Evolutionary conservation across 495 filamentous ascomycete genomes (phyloP).

Genomic region (Aeminium ludgeri): DNA sequence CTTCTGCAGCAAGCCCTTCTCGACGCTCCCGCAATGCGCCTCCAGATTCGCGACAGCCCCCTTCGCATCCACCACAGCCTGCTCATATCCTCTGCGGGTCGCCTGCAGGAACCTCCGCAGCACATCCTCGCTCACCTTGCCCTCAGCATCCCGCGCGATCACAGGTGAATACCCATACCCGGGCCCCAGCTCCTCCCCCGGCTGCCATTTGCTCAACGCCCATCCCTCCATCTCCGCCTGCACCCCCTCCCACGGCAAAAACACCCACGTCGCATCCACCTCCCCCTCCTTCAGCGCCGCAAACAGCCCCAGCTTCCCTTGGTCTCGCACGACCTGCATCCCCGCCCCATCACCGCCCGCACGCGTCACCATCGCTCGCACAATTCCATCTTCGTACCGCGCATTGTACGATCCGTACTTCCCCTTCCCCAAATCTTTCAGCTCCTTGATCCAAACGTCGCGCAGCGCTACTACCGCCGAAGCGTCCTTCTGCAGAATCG

Average conservation of each 20-base stretch:
- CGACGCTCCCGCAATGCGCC: slow-evolving; percentile 2
- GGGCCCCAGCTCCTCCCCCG: slow-evolving; percentile 7
- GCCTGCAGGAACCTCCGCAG: slow-evolving; percentile 11
- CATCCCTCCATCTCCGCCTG: slow-evolving; percentile 10
- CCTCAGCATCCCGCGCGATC: slow-evolving; percentile 7
- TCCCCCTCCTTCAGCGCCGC: slow-evolving; percentile 7
- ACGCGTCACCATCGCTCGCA: slow-evolving; percentile 9
- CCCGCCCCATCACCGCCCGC: slow-evolving; percentile 10
- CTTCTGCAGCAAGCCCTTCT: slow-evolving; percentile 4
- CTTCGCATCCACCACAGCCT: slow-evolving; percentile 3
- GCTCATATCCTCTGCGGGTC: slow-evolving; percentile 10
- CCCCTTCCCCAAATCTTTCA: slow-evolving; percentile 1
- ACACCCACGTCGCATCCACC: slow-evolving; percentile 15
- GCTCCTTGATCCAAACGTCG: neutral
- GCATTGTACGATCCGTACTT: slow-evolving; percentile 13
- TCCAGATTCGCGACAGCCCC: slow-evolving; percentile 3
- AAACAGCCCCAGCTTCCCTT: slow-evolving; percentile 14
- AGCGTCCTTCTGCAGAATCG: slow-evolving; percentile 11
- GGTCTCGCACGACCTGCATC: slow-evolving; percentile 7
- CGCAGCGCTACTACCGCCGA: slow-evolving; percentile 9
- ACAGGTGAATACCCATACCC: slow-evolving; percentile 16
- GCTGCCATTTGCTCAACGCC: slow-evolving; percentile 1
- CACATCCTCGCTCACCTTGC: neutral
- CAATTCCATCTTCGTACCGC: slow-evolving; percentile 13
- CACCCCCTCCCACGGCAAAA: slow-evolving; percentile 17